phyloP scores from a whole-genome alignment of 75 land plant species.

The Pinus tabuliformis region DNA sequence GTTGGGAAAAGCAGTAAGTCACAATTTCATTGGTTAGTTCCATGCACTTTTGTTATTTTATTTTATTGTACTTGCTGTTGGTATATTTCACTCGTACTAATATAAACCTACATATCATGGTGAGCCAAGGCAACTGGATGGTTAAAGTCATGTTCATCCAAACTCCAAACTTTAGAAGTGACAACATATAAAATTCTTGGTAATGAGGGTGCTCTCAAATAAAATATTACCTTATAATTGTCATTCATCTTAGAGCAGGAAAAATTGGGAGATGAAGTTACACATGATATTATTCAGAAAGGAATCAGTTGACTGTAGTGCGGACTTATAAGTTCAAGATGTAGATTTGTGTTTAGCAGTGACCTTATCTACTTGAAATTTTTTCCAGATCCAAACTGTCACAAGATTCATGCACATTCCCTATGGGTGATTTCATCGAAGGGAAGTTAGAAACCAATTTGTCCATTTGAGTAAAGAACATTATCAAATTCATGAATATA shows the following conservation, averaged over 20 bases:
- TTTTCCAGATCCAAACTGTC: neutral
- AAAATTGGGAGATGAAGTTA: neutral
- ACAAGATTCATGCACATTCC: neutral
- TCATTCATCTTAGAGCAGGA: neutral
- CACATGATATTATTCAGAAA: neutral
- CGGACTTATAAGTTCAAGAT: neutral
- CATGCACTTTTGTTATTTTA: neutral
- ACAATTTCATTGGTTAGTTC: neutral
- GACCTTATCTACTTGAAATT: neutral
- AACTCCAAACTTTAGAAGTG: neutral
- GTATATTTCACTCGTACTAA: neutral
- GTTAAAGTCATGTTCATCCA: neutral
- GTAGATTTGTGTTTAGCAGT: neutral
- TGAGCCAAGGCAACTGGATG: neutral
- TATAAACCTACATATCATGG: neutral
- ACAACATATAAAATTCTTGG: neutral
- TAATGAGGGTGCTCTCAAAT: neutral
- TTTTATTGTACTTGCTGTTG: neutral
- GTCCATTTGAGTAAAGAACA: neutral
- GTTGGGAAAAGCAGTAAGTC: slow-evolving; percentile 11
- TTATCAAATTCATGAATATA: neutral
- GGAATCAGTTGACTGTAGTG: neutral
- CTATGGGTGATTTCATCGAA: neutral
- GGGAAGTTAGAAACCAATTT: neutral
- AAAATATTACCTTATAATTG: neutral